These are phyloP conservation scores for Lepiota venenata DNA, from an alignment of 768 basidiomycete species.

Conservation along the genomic window DNA sequence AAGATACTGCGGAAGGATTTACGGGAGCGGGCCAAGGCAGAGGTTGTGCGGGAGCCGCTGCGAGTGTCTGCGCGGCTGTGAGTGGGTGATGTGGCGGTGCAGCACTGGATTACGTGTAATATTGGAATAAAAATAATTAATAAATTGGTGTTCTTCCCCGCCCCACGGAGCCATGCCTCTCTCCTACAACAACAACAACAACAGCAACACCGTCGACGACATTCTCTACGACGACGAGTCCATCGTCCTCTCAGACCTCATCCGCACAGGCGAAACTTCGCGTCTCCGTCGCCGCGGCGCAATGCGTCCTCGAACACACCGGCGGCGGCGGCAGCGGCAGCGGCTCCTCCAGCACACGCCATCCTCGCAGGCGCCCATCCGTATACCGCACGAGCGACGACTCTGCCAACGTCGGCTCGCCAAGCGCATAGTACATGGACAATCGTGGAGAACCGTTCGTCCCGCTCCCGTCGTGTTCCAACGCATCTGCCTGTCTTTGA, in stretches of 20 bases:
- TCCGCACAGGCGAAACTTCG: slow-evolving; percentile 73
- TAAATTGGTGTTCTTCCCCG: not conserved
- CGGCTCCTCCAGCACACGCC: slow-evolving; percentile 4
- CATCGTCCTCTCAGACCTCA: slow-evolving; percentile 69
- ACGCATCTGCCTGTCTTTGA: slow-evolving; percentile 9
- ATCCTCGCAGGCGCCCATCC: slow-evolving; percentile 7
- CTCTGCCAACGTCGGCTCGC: slow-evolving; percentile 14
- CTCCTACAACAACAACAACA: too few species aligned
- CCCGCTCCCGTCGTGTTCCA: not conserved
- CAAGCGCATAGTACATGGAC: slow-evolving; percentile 6
- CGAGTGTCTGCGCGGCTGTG: slow-evolving; percentile 4
- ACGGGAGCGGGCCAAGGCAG: slow-evolving; percentile 13
- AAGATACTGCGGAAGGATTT: slow-evolving; percentile 17
- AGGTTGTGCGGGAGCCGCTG: not conserved
- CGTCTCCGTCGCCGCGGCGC: slow-evolving; percentile 71
- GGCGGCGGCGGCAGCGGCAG: too few species aligned
- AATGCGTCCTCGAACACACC: slow-evolving; percentile 59
- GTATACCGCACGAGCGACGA: not conserved
- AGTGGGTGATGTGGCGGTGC: not conserved
- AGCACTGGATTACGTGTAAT: not conserved
- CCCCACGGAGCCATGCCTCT: too few species aligned
- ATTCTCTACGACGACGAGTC: slow-evolving; percentile 45
- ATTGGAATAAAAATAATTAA: too few species aligned
- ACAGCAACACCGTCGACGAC: slow-evolving; percentile 1
- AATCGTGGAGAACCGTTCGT: slow-evolving; percentile 1